Evolutionary conservation across 345 rosid genomes (phyloP).

Genomic region (Eucalyptus regnans): DNA sequence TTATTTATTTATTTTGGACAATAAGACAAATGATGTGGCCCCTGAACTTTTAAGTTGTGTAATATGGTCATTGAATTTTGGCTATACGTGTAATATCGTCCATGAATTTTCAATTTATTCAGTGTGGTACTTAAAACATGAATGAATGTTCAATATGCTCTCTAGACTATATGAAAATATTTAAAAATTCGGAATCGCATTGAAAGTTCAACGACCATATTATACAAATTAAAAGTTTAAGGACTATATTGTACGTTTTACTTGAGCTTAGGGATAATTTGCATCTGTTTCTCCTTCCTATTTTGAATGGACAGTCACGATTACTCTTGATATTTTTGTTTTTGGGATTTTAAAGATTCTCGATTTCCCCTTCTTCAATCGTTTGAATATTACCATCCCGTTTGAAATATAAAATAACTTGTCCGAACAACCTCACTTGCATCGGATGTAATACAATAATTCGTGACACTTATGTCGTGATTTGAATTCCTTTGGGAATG

Average conservation of each 20-base stretch:
- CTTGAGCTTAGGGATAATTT: too few species aligned
- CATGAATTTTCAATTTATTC: fast-evolving
- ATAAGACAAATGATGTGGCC: neutral
- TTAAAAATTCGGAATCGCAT: neutral
- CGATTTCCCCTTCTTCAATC: neutral
- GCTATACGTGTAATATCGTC: fast-evolving
- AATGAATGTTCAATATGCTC: neutral
- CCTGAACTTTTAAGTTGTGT: neutral
- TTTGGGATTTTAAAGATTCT: neutral
- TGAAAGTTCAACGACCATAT: fast-evolving
- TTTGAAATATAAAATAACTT: neutral
- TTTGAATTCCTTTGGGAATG: neutral
- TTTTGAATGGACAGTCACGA: neutral
- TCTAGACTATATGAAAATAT: fast-evolving
- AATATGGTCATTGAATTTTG: fast-evolving
- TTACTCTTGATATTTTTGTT: neutral
- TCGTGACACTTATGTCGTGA: neutral
- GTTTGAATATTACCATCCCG: neutral
- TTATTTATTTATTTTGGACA: too few species aligned
- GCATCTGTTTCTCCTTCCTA: neutral
- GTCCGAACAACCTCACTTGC: neutral
- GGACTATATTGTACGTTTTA: too few species aligned
- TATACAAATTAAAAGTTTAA: neutral
- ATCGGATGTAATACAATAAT: neutral
- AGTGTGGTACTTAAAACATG: fast-evolving